Percentiles rank a stretch among this genome's conserved stretches.
Evolutionary conservation across 2,329 filamentous ascomycete species (phyloP).

Genomic region (Thelonectria discophora): DNA sequence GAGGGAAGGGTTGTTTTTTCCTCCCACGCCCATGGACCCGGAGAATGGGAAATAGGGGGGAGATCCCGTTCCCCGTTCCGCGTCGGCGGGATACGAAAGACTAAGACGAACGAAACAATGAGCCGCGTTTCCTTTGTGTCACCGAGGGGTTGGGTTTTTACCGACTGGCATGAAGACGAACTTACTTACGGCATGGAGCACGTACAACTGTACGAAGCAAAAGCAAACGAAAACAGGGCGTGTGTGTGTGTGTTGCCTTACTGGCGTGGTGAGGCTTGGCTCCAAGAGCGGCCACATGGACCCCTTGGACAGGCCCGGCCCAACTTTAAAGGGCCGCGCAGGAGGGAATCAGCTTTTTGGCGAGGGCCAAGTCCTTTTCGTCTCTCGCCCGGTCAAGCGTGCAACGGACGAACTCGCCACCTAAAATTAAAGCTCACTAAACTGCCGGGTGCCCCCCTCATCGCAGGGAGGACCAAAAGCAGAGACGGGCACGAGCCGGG

Average conservation of each 20-base stretch:
- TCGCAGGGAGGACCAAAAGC: not conserved
- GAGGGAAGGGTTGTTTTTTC: too few relatives aligned
- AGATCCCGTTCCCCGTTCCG: not conserved
- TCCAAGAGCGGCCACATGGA: slow-evolving; percentile 20
- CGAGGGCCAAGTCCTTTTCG: too few relatives aligned
- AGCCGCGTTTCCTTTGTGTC: slow-evolving; percentile 21
- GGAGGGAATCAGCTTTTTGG: too few relatives aligned
- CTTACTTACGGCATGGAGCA: too few relatives aligned
- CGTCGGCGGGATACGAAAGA: slow-evolving; percentile 6
- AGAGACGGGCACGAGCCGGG: slow-evolving; percentile 10
- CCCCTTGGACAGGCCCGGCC: slow-evolving; percentile 27
- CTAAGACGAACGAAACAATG: slow-evolving; percentile 1
- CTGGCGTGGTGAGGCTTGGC: slow-evolving; percentile 30
- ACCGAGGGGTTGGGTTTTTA: too few relatives aligned
- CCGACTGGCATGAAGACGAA: too few relatives aligned
- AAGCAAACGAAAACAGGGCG: too few relatives aligned
- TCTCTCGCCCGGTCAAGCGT: too few relatives aligned
- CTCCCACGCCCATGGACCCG: slow-evolving; percentile 32
- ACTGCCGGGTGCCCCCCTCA: slow-evolving; percentile 17
- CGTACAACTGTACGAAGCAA: too few relatives aligned
- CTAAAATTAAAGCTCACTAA: slow-evolving; percentile 24
- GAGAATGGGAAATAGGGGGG: slow-evolving; percentile 16
- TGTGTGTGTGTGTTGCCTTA: too few relatives aligned
- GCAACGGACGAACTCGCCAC: slow-evolving; percentile 9
- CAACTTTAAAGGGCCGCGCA: slow-evolving; percentile 41